Evolutionary conservation across 2,329 filamentous ascomycete genomes (phyloP), one percentile per base, ranked within the genome.

Genomic region (Fusarium nygamai): DNA sequence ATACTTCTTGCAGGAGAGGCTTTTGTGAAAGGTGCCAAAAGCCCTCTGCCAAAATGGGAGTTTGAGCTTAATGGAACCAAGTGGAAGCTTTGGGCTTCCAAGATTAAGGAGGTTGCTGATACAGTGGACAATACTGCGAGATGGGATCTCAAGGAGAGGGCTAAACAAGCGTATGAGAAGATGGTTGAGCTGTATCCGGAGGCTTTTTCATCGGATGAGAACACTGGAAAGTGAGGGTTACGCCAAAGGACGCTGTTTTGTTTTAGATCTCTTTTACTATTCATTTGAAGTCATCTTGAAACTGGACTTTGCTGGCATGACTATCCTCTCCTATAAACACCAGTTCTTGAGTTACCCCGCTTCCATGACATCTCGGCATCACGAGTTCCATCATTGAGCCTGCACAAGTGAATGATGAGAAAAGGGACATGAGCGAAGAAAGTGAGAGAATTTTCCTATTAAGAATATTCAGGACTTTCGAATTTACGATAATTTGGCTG

Each of bases 151-250:
- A 68, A 66, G 29, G 34, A 10, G 0, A 60, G 1, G 33, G 5
- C 63, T 0, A 24, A 22, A 3, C 2, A 51, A 19, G 72, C 64
- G 0, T 20, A 65, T 6, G 53, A 65, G 4, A 59, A 29, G 57
- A 71, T 75, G 72, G 17, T 64, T 14, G 31, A 61, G 22, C 11
- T 75, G 2, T 75, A 72, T 11, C 62, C 69, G 0, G 64, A 66
- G 13, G 41, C 41, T 1, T 74, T 72, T 2, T 6, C n/a, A 4
- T 36, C n/a, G 8, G 14, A 16, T 14, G 2, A 3, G 19, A 20
- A 14, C 0, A 47, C 1, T 5, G 19, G 8, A 6, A 5, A 47
- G 14, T 27, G 5, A 29, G 4, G 4, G 2, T 6, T 1, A 10
- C 8, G 19, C 12, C 3, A 7, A 14, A 20, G 8, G 19, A 14